Evolutionary conservation across 192 early-diverging fungal genomes (phyloP).

Genomic region (Obelidium mucronatum): DNA sequence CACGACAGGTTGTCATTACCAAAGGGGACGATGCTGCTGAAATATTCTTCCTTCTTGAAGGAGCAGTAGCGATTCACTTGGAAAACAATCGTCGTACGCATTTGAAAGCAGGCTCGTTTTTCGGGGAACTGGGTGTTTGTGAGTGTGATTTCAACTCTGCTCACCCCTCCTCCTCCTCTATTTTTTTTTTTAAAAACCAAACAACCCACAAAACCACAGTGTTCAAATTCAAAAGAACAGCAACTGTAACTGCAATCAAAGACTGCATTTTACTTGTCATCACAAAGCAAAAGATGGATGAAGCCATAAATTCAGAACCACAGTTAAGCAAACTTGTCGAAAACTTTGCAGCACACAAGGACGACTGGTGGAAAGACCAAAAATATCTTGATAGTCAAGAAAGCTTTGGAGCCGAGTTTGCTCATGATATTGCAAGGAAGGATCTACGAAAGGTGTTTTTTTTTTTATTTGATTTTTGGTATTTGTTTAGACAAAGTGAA

Average conservation of each 20-base stretch:
- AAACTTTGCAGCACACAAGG: conserved; percentile 22
- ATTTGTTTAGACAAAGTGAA: neutral
- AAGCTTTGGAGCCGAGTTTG: conserved; percentile 55
- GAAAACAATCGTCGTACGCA: conserved; percentile 20
- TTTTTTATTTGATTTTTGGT: too few relatives aligned
- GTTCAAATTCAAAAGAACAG: conserved; percentile 35
- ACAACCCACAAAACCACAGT: conserved; percentile 27
- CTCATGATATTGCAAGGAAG: conserved; percentile 42
- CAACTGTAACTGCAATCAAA: conserved; percentile 41
- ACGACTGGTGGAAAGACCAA: conserved; percentile 37
- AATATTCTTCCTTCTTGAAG: conserved; percentile 48
- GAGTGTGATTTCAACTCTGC: too few relatives aligned
- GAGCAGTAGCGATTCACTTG: conserved; percentile 36
- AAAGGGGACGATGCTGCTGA: conserved; percentile 51
- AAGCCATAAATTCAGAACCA: conserved; percentile 21
- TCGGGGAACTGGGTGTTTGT: conserved; percentile 51
- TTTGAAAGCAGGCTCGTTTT: conserved; percentile 32
- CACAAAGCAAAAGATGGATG: conserved; percentile 46
- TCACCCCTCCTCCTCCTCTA: neutral
- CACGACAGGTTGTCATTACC: conserved; percentile 40
- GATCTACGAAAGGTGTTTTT: conserved; percentile 56
- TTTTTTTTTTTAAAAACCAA: too few relatives aligned
- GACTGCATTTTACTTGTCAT: conserved; percentile 47
- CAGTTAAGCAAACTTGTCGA: conserved; percentile 24
- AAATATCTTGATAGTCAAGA: conserved; percentile 11